Percentiles rank a stretch among this genome's conserved stretches.
Conservation (phyloP, 306 rosid genomes). For the Delonix regia region DNA sequence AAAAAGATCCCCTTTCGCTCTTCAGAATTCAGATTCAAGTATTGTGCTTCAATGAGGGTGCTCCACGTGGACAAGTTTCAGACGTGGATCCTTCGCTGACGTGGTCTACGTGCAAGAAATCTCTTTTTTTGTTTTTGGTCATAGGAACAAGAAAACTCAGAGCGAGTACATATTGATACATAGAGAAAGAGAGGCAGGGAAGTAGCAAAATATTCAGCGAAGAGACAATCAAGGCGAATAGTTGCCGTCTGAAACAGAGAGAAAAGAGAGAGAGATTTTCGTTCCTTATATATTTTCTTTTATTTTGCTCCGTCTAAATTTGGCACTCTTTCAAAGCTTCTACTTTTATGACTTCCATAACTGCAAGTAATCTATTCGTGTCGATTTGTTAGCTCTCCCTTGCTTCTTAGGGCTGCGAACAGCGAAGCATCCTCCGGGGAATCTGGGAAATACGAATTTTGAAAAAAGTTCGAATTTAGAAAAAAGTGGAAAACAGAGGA, state of each 20-base stretch:
- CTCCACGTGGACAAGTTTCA: constrained; percentile 62
- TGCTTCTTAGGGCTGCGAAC: constrained; percentile 53
- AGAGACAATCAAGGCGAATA: constrained; percentile 53
- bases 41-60: constrained; percentile 46
- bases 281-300: not conserved
- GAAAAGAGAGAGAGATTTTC: not conserved
- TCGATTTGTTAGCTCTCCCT: constrained; percentile 44
- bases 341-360: constrained; percentile 7
- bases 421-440: constrained; percentile 48
- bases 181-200: not conserved
- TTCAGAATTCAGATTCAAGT: constrained; percentile 48
- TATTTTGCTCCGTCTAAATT: not conserved
- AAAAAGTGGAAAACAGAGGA: constrained; percentile 22
- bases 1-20: not conserved
- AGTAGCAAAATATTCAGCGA: constrained; percentile 42
- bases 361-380: constrained; percentile 45
- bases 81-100: constrained; percentile 76
- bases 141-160: constrained; percentile 23
- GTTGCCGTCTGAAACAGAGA: constrained; percentile 50
- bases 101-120: constrained; percentile 43
- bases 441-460: constrained; percentile 33
- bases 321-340: constrained; percentile 30
- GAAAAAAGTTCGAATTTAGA: not conserved
- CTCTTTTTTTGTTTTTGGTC: too few relatives aligned
- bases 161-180: not conserved